Conservation (phyloP, 179 eudicot genomes). For the Silene coronaria region DNA sequence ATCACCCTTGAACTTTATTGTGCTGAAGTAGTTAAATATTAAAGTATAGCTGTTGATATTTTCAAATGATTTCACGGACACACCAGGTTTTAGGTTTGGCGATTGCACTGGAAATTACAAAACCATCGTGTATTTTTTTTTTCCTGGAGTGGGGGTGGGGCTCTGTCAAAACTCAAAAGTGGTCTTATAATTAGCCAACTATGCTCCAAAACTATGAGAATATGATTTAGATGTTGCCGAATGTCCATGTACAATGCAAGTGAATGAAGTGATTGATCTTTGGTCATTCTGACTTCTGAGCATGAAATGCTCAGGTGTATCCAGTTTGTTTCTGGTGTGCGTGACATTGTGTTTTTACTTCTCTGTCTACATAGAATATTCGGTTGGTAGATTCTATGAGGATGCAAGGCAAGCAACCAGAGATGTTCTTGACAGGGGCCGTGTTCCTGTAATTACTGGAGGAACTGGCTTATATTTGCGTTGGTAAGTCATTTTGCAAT, state of each 20-base stretch:
- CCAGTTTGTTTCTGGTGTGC: background rate
- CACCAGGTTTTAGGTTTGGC: background rate
- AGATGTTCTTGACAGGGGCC: conserved; percentile 65
- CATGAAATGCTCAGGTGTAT: conserved; percentile 6
- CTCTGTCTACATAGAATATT: conserved; percentile 47
- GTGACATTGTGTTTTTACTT: background rate
- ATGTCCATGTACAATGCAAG: conserved; percentile 8
- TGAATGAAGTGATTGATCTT: conserved; percentile 1
- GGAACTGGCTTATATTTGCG: conserved; percentile 96
- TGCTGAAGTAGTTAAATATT: background rate
- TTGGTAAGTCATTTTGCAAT: conserved; percentile 48
- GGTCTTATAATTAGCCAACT: conserved; percentile 5
- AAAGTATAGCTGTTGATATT: background rate
- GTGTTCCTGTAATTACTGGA: conserved; percentile 84
- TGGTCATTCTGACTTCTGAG: background rate
- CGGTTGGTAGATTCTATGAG: conserved; percentile 81
- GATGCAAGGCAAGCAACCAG: conserved; percentile 86
- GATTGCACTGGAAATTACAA: too few species aligned
- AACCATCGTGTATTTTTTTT: too few species aligned
- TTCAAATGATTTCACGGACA: background rate
- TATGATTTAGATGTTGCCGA: background rate
- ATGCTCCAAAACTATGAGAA: conserved; percentile 10
- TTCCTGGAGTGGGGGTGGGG: too few species aligned
- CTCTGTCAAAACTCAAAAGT: too few species aligned
- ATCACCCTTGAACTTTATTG: background rate